A percentile compares a stretch with the other conserved stretches of the same genome.
These are phyloP conservation scores for Cytospora leucostoma DNA, from an alignment of 2,329 filamentous ascomycete species.

Conservation along the genomic window DNA sequence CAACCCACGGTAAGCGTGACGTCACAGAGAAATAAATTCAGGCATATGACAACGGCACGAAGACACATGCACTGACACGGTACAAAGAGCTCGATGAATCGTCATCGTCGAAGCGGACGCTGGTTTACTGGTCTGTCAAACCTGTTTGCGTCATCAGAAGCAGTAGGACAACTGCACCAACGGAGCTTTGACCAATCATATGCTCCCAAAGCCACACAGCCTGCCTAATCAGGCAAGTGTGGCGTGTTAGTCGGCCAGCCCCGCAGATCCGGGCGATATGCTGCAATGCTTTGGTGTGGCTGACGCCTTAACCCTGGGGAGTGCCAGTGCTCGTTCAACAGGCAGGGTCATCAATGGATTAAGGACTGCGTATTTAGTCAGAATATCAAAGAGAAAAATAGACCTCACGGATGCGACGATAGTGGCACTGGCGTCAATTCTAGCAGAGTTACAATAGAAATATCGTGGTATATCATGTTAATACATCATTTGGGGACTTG, in stretches of 20 bases:
- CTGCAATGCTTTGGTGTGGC: background rate
- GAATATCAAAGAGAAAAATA: too few relatives aligned
- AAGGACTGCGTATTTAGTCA: too few relatives aligned
- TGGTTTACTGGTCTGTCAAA: constrained; percentile 6
- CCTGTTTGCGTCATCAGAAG: constrained; percentile 5
- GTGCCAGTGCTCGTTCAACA: too few relatives aligned
- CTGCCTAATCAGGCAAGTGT: background rate
- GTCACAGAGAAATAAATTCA: constrained; percentile 6
- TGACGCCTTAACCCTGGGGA: too few relatives aligned
- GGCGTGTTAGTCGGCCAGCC: background rate
- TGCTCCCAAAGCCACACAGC: background rate
- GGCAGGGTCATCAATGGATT: too few relatives aligned
- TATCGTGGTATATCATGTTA: too few relatives aligned
- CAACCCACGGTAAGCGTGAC: constrained; percentile 23
- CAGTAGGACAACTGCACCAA: background rate
- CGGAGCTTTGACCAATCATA: background rate
- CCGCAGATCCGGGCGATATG: background rate
- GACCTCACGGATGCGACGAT: too few relatives aligned
- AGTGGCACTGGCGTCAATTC: too few relatives aligned
- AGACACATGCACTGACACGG: constrained; percentile 1
- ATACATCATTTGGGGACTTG: too few relatives aligned
- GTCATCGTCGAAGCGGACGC: constrained; percentile 3
- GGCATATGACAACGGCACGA: background rate
- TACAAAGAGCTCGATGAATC: constrained; percentile 12
- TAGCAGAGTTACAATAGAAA: too few relatives aligned